These are phyloP conservation scores for Lathyrus tuberosus DNA, from an alignment of 306 rosid species.

Conservation along the genomic window DNA sequence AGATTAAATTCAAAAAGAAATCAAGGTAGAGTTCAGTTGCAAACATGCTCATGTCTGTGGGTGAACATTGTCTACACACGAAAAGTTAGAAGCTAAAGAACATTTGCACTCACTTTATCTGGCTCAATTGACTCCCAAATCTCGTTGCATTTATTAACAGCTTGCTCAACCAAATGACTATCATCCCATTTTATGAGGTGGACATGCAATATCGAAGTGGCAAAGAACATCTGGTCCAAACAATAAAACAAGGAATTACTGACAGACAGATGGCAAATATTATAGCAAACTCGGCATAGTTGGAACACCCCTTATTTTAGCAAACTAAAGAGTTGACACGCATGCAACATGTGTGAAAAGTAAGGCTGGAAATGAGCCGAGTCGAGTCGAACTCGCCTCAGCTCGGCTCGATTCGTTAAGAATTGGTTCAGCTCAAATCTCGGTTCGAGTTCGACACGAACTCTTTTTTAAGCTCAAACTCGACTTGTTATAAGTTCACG, in stretches of 20 bases:
- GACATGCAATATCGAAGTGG: conserved; percentile 85
- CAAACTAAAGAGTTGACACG: conserved; percentile 29
- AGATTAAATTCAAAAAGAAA: conserved; percentile 32
- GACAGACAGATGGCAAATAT: conserved; percentile 21
- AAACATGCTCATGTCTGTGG: conserved; percentile 29
- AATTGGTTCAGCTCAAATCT: too few species aligned
- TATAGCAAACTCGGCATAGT: conserved; percentile 28
- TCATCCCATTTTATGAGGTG: conserved; percentile 96
- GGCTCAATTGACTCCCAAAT: conserved; percentile 79
- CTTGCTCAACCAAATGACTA: conserved; percentile 72
- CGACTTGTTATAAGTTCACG: too few species aligned
- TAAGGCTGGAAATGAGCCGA: too few species aligned
- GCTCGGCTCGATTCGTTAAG: too few species aligned
- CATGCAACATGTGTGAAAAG: conserved; percentile 1
- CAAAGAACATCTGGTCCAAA: conserved; percentile 88
- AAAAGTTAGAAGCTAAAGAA: conserved; percentile 37
- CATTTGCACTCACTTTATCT: conserved; percentile 65
- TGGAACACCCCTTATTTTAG: conserved; percentile 13
- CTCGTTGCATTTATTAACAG: conserved; percentile 72
- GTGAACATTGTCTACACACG: conserved; percentile 5
- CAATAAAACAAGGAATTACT: conserved; percentile 45
- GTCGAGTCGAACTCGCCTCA: too few species aligned
- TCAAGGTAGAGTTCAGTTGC: conserved; percentile 16
- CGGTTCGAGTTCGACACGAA: too few species aligned
- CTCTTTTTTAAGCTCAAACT: too few species aligned